Evolutionary conservation across 257 asterid genomes (phyloP).

Genomic region (Gentiana dahurica): DNA sequence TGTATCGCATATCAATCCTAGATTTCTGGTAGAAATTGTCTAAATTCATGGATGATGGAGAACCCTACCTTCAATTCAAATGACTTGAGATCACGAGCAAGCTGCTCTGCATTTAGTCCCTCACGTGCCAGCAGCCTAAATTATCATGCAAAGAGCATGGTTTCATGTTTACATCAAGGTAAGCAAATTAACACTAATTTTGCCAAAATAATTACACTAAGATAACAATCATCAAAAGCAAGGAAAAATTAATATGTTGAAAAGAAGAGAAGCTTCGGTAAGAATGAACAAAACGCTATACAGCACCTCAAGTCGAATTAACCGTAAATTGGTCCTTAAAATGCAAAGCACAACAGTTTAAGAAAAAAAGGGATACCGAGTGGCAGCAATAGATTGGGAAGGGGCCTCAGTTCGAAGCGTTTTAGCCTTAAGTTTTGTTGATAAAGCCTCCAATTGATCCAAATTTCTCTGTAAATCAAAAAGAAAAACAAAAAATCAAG

Average conservation of each 20-base stretch:
- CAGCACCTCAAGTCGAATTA: neutral
- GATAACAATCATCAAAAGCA: no score
- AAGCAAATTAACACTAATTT: no score
- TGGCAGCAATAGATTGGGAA: constrained; percentile 89
- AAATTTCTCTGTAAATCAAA: constrained; percentile 56
- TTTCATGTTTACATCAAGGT: no score
- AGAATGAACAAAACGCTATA: no score
- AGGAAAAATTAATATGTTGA: neutral
- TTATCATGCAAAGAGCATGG: neutral
- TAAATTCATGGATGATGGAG: neutral
- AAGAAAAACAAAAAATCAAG: neutral
- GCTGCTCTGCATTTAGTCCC: constrained; percentile 95
- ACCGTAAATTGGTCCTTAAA: neutral
- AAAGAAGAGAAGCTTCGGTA: no score
- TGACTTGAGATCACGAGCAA: constrained; percentile 96
- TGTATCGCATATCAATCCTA: neutral
- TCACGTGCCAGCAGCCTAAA: constrained; percentile 84
- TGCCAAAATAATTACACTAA: no score
- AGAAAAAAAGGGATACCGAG: constrained; percentile 36
- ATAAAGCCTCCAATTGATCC: constrained; percentile 92
- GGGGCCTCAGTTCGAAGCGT: constrained; percentile 90
- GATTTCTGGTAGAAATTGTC: neutral
- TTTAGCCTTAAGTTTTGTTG: constrained; percentile 89
- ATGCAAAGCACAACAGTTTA: neutral
- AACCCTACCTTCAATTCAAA: constrained; percentile 73